Evolutionary conservation across 345 rosid genomes (phyloP), one percentile per base, ranked within the genome.

Genomic region (Gossypioides kirkii): DNA sequence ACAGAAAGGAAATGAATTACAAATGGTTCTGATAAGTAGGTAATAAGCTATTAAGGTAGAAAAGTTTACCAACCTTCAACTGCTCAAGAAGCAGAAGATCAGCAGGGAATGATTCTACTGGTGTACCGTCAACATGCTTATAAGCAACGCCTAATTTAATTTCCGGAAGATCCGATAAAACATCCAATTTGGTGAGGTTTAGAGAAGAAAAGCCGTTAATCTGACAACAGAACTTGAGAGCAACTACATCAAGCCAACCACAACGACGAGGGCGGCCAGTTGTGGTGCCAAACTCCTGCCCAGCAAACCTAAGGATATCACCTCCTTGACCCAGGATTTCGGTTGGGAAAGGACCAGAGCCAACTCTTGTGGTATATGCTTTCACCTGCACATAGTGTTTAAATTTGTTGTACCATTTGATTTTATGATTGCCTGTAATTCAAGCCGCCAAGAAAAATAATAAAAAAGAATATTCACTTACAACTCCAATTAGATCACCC

Each of bases 221-320:
- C 78, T 88, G 96, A 80, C 96, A 92, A 78, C 90, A 81, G 79
- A 79, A 95, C 76, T 79, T 91, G 80, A 92, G 78, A 4, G 98
- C 98, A 82, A 95, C 99, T 61, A 95, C 72, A 82, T 95, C 99
- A 8, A 95, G 98, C 99, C 99, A 95, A 50, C 98, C 99, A 77
- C 99, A 95, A 64, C 98, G 97, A 45, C 99, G 96, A 80, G 99
- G 99, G 54, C 98, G 99, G 38, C 99, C 99, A 10, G 98, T 95
- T 36, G 97, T 89, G 26, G 99, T 92, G 72, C 99, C 99, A 80
- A 95, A 92, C 83, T 91, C 99, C 62, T 92, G 97, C 72, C 98
- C 99, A 47, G 89, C 91, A 78, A 84, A 80, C 84, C 98, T 83
- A 26, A 95, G 98, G 72, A 85, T 79, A 77, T 95, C 98, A 74